Evolutionary conservation across 179 eudicot genomes (phyloP).

Genomic region (Silene noctiflora): DNA sequence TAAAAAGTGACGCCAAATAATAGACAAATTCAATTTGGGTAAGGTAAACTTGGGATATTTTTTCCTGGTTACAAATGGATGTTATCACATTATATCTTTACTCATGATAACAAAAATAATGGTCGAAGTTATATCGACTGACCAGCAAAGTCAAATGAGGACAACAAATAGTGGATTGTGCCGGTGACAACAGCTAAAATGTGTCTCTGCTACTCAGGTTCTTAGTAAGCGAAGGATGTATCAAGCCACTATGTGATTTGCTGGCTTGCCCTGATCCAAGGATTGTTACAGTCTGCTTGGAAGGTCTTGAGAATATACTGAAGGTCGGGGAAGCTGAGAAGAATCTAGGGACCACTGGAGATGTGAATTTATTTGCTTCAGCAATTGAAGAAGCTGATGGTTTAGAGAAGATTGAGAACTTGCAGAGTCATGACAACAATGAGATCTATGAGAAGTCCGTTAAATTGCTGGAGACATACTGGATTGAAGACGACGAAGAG

Average conservation of each 20-base stretch:
- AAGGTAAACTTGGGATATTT: neutral
- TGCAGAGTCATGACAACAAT: slow-evolving; percentile 68
- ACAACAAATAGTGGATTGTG: neutral
- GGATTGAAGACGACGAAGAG: slow-evolving; percentile 63
- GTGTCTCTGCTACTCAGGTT: slow-evolving; percentile 32
- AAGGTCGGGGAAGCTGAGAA: slow-evolving; percentile 73
- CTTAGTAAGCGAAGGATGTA: slow-evolving; percentile 54
- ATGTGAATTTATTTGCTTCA: slow-evolving; percentile 51
- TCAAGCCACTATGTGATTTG: slow-evolving; percentile 70
- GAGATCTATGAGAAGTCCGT: slow-evolving; percentile 71
- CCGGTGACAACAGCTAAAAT: neutral
- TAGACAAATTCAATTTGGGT: neutral
- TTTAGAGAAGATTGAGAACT: slow-evolving; percentile 62
- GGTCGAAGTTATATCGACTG: neutral
- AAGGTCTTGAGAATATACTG: slow-evolving; percentile 68
- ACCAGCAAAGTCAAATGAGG: neutral
- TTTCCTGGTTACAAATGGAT: neutral
- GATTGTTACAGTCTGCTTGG: slow-evolving; percentile 67
- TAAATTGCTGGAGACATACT: slow-evolving; percentile 61
- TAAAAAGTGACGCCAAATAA: neutral
- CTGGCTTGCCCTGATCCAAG: slow-evolving; percentile 68
- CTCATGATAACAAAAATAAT: too few relatives aligned
- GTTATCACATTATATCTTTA: too few relatives aligned
- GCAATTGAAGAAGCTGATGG: slow-evolving; percentile 68
- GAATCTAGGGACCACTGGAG: slow-evolving; percentile 44